These are phyloP conservation scores for Coniochaeta sp. DNA, from an alignment of 2,329 filamentous ascomycete species.

Conservation along the genomic window DNA sequence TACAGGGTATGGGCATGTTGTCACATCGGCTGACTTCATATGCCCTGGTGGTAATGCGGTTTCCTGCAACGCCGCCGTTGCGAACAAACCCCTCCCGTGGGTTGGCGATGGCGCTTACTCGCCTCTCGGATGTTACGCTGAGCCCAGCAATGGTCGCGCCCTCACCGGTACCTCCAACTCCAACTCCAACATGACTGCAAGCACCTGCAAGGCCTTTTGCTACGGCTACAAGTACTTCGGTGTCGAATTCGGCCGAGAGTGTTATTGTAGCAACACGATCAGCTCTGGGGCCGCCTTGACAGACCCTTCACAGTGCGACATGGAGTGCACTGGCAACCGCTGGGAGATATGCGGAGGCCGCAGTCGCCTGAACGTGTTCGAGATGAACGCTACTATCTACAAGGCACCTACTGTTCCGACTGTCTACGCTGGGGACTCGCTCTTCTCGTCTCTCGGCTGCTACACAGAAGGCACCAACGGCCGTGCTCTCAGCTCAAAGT, in stretches of 20 bases:
- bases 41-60: slow-evolving; percentile 8
- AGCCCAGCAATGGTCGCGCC: slow-evolving; percentile 8
- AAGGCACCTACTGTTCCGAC: slow-evolving; percentile 9
- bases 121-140: slow-evolving; percentile 13
- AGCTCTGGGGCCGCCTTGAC: slow-evolving; percentile 4
- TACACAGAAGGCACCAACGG: slow-evolving; percentile 12
- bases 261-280: slow-evolving; percentile 9
- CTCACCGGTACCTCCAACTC: slow-evolving; percentile 6
- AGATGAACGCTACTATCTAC: slow-evolving; percentile 11
- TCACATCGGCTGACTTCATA: slow-evolving; percentile 3
- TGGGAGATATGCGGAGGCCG: slow-evolving; percentile 12
- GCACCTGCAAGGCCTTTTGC: slow-evolving; percentile 11
- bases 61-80: slow-evolving; percentile 6
- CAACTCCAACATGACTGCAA: slow-evolving; percentile 9
- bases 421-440: slow-evolving; percentile 4
- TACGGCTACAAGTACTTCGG: slow-evolving; percentile 9
- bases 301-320: slow-evolving; percentile 8
- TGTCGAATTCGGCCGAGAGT: slow-evolving; percentile 1
- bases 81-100: slow-evolving; percentile 10
- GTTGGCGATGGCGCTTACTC: slow-evolving; percentile 9
- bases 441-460: slow-evolving; percentile 11
- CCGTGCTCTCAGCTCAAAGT: slow-evolving; percentile 9
- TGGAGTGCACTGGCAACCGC: slow-evolving; percentile 11
- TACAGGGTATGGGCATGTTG: slow-evolving; percentile 17
- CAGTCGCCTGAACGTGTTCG: slow-evolving; percentile 11